Base-by-base conservation (phyloP, 805 yeast genomes). In the Ogataea nitratoaversa region DNA sequence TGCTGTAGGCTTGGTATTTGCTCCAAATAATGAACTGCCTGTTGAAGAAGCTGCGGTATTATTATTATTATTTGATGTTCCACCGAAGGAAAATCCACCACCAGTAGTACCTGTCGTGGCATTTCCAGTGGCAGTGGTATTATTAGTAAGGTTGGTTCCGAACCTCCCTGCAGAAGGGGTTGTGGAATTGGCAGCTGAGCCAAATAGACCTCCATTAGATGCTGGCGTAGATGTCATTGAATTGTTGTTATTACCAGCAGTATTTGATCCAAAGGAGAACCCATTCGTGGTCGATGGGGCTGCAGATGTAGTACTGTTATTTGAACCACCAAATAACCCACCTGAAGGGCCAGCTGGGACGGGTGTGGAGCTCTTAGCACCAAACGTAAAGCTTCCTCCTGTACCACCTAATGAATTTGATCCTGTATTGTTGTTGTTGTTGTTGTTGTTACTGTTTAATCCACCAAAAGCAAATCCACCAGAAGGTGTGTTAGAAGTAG, bases 81-180 rank as follows among this genome's bases (percentile, higher is more conserved):
- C 31, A 39, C 49, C 46, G 40, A 50, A 46, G 31, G 42, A 37
- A 24, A 48, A 39, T 24, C 48, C 50, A n/a, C 41, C 66, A 61
- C 43, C 41, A 14, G 53, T 33, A 25, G 48, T 24, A 14, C 42
- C 46, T 30, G 45, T 36, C 13, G 49, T 37, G 16, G 34, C 36
- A 19, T 32, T 36, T 4, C 24, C 36, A 14, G 7, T 56, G 47
- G 43, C 29, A 9, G 11, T 8, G 14, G 29, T 27, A 27, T 8
- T 27, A 13, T 27, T 27, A n/a, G n/a, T n/a, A n/a, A n/a, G n/a
- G n/a, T n/a, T n/a, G n/a, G n/a, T n/a, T n/a, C n/a, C n/a, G n/a
- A n/a, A n/a, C n/a, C n/a, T n/a, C n/a, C n/a, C n/a, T n/a, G n/a
- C n/a, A n/a, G n/a, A n/a, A n/a, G n/a, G 39, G 38, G 41, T 22